Evolutionary conservation across 2,329 filamentous ascomycete species (phyloP), one percentile per base, ranked within the genome.

Genomic region (Sclerotinia subarctica): DNA sequence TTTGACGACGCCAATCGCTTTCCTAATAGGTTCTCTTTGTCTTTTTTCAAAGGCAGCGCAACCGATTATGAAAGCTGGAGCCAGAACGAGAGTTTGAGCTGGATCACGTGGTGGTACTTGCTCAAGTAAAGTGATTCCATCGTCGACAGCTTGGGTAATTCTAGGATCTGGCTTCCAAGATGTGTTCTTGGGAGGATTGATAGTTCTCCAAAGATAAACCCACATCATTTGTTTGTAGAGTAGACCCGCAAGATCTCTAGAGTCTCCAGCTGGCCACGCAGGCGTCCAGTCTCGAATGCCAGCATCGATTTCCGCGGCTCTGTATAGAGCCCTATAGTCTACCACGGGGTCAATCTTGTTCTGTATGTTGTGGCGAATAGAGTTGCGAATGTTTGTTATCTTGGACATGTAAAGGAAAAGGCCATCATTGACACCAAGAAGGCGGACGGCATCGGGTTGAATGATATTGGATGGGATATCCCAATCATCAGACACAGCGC

Each of bases 381-480:
- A 84, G 77, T 94, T 90, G 53, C 93, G 86, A 49, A 97, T 85
- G 17, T 86, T 85, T 1, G 91, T 93, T 69, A 96, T 94, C 74
- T 91, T 87, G 10, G 90, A 89, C 42, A 97, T 88, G 75, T 91
- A 89, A 46, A 86, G 84, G 76, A 96, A 93, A 2, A 97, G 82
- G 1, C 92, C 92, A 74, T 97, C 93, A 52, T 90, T 88, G 35
- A 96, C 89, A 29, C 93, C 93, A 7, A 96, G 82, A 5, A 96
- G 82, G n/a, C 85, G 82, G 15, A 74, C 74, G 21, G 74, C 69
- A 13, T 70, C 72, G 19, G 72, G 72, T 68, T 74, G 72, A 47
- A 74, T 66, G 35, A 73, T 70, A 38, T 69, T 73, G 46, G 66
- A 54, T 8, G 73, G 70, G 21, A 76, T 64, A 44, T 75, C 72